Evolutionary conservation across 2,329 filamentous ascomycete genomes (phyloP).

Genomic region (Colletotrichum eleusines): DNA sequence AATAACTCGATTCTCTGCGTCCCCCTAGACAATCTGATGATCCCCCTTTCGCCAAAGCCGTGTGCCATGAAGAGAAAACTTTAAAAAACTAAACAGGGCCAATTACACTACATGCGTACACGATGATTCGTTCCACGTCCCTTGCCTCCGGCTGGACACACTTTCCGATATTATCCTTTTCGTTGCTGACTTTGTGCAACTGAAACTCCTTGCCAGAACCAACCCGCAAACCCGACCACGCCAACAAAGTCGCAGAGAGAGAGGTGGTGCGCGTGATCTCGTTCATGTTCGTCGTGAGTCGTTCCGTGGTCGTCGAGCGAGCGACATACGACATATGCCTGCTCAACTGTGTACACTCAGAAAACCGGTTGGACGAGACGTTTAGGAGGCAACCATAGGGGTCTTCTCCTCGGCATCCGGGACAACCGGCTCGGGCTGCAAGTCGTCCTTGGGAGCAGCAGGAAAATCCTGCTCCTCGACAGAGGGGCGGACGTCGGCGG

Average conservation of each 20-base stretch:
- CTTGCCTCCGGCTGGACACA: slow-evolving; percentile 28
- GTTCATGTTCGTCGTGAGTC: slow-evolving; percentile 40
- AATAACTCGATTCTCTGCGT: slow-evolving; percentile 27
- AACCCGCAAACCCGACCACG: slow-evolving; percentile 31
- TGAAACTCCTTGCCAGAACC: slow-evolving; percentile 34
- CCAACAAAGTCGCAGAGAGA: slow-evolving; percentile 34
- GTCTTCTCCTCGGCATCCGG: slow-evolving; percentile 45
- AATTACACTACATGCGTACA: slow-evolving; percentile 43
- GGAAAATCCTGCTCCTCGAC: slow-evolving; percentile 46
- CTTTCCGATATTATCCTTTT: slow-evolving; percentile 36
- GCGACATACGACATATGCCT: slow-evolving; percentile 30
- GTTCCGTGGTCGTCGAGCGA: slow-evolving; percentile 40
- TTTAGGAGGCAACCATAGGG: slow-evolving; percentile 44
- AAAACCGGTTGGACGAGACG: slow-evolving; percentile 35
- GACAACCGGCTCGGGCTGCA: slow-evolving; percentile 44
- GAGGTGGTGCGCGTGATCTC: slow-evolving; percentile 32
- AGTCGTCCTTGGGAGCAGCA: slow-evolving; percentile 40
- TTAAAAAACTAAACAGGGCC: slow-evolving; percentile 23
- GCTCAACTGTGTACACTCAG: slow-evolving; percentile 34
- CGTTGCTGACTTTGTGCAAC: slow-evolving; percentile 38
- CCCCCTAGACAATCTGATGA: slow-evolving; percentile 42
- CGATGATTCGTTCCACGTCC: slow-evolving; percentile 33
- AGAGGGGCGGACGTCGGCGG: slow-evolving; percentile 34
- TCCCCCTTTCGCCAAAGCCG: slow-evolving; percentile 42
- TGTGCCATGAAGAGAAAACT: slow-evolving; percentile 41